These are phyloP conservation scores for Rhodocollybia butyracea DNA, from an alignment of 768 basidiomycete genomes.

Conservation along the genomic window DNA sequence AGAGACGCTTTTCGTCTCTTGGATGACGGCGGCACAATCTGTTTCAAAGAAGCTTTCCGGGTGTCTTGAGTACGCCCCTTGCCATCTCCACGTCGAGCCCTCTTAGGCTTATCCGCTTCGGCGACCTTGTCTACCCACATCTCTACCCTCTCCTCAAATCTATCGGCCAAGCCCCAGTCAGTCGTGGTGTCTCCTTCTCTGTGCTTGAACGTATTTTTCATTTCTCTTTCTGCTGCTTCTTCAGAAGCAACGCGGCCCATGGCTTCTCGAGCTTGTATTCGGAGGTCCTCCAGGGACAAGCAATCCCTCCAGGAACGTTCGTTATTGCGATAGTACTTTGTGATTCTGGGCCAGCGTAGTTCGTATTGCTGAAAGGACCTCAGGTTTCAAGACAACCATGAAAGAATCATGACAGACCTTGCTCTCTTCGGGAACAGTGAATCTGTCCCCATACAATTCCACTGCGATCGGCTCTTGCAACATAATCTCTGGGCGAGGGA, in stretches of 20 bases:
- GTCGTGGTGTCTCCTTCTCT: not conserved
- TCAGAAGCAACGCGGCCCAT: slow-evolving; percentile 49
- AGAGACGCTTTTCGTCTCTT: not conserved
- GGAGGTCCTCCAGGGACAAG: slow-evolving; percentile 44
- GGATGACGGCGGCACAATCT: not conserved
- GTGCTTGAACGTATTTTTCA: not conserved
- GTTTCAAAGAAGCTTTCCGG: not conserved
- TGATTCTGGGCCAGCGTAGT: slow-evolving; percentile 78
- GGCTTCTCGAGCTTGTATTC: slow-evolving; percentile 50
- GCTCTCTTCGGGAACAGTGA: not conserved
- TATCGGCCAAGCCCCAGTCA: not conserved
- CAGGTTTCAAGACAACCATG: not conserved
- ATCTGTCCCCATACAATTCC: slow-evolving; percentile 68
- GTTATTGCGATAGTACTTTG: slow-evolving; percentile 56
- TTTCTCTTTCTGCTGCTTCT: slow-evolving; percentile 48
- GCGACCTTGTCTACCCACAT: not conserved
- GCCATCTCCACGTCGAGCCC: not conserved
- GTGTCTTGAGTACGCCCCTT: not conserved
- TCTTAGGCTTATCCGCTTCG: not conserved
- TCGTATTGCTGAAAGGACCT: slow-evolving; percentile 61
- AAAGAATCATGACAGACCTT: not conserved
- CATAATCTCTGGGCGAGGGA: slow-evolving; percentile 52
- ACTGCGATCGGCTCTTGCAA: slow-evolving; percentile 61
- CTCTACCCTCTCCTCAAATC: not conserved
- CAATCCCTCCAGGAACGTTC: slow-evolving; percentile 69